Base-by-base conservation (phyloP, 192 early-diverging fungal species). In the Coemansia sp. region DNA sequence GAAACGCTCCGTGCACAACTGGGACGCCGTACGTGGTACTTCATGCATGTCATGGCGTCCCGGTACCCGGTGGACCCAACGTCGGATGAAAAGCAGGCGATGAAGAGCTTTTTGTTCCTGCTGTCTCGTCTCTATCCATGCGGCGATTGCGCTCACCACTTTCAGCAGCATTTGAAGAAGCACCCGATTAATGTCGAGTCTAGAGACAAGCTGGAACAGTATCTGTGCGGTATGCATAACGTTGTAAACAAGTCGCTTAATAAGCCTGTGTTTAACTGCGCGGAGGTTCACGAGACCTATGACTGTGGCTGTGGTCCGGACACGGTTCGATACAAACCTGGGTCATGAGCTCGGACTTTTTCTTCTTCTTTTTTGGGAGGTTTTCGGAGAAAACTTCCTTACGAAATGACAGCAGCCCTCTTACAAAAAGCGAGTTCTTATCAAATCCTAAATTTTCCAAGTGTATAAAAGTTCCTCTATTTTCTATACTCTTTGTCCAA, bases 101-200 rank as follows among this genome's bases (percentile, higher is more conserved):
- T 95, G 52, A 84, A 76, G 39, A 89, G 90, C 63, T 98, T 92
- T 72, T 84, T 98, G 61, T 88, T 85, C 61, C 70, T 95, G 31
- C 86, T 97, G 52, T 91, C 90, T 2, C 76, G 91, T 67, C 73
- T 98, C 25, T 98, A 98, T 75, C 96, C 96, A 13, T 98, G 96
- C 68, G 96, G 96, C 47, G 94, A 97, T 83, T 98, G 95, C 76
- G 96, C 94, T 3, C 67, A 83, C 9, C 95, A 98, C 64, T 96
- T 98, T 68, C 89, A 93, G 76, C 59, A 77, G 45, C 77, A 95
- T 18, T 64, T 96, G 39, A 80, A 87, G 33, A 79, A 86, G 61
- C 79, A 93, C 69, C 96, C 96, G 8, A 93, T 95, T 14, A 86
- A 89, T 39, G 91, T 93, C 3, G 83, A 86, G 11, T 86, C 87